Evolutionary conservation across 1,284 basidiomycete species (phyloP).

Genomic region (Papiliotrema fonsecae): DNA sequence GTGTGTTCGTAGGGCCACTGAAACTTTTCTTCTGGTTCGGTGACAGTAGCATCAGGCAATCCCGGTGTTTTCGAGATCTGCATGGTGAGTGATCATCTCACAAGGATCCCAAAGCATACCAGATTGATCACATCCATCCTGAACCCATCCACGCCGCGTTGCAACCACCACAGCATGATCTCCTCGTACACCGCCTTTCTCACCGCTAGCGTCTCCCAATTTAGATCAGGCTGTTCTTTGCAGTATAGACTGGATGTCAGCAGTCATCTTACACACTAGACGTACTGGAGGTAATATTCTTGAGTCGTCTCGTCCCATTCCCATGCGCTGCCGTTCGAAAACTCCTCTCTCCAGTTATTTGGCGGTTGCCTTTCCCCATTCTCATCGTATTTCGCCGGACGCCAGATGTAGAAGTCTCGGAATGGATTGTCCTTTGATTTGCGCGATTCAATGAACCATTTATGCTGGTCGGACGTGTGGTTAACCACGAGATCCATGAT

Average conservation of each 20-base stretch:
- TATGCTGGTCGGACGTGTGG: slow-evolving; percentile 45
- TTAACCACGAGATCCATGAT: slow-evolving; percentile 50
- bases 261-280: neutral
- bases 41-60: slow-evolving; percentile 59
- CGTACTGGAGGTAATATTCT: slow-evolving; percentile 48
- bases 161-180: slow-evolving; percentile 49
- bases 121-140: slow-evolving; percentile 18
- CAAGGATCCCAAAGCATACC: neutral
- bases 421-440: slow-evolving; percentile 36
- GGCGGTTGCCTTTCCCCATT: slow-evolving; percentile 35
- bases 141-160: slow-evolving; percentile 49
- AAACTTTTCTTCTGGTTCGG: slow-evolving; percentile 52
- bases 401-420: slow-evolving; percentile 48
- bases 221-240: slow-evolving; percentile 43
- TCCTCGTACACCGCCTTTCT: slow-evolving; percentile 33
- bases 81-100: slow-evolving; percentile 48
- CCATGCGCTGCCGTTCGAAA: slow-evolving; percentile 34
- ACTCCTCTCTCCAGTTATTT: slow-evolving; percentile 45
- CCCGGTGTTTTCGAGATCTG: slow-evolving; percentile 59
- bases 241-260: slow-evolving; percentile 30
- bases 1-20: slow-evolving; percentile 58
- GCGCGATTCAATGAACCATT: slow-evolving; percentile 49
- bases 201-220: slow-evolving; percentile 36
- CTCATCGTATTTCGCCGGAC: slow-evolving; percentile 29
- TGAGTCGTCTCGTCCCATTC: slow-evolving; percentile 48